A percentile compares a stretch with the other conserved stretches of the same genome.
phyloP scores from a whole-genome alignment of 805 yeast genomes.

The Cyberlindnera mycetangii region DNA sequence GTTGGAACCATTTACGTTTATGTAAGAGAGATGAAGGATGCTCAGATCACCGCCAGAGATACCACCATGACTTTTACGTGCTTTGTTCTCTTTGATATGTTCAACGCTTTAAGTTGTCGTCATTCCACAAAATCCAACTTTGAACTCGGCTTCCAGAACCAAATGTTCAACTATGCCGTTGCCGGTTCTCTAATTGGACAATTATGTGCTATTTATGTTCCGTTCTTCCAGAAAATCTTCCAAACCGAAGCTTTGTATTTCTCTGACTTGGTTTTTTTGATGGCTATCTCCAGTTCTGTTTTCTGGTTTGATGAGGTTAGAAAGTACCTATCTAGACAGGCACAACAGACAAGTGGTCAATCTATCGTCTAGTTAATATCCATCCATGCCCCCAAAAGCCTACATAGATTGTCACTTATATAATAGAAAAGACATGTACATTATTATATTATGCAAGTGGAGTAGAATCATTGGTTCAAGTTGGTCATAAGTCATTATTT shows the following conservation, averaged over 20 bases:
- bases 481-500: background rate
- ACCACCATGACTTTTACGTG: conserved; percentile 99
- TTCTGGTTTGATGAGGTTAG: conserved; percentile 81
- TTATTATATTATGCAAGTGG: background rate
- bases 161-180: conserved; percentile 92
- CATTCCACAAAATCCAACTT: conserved; percentile 81
- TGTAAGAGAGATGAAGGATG: conserved; percentile 80
- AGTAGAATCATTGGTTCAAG: background rate
- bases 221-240: conserved; percentile 88
- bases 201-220: conserved; percentile 87
- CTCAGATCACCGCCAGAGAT: conserved; percentile 84
- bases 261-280: conserved; percentile 63
- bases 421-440: background rate
- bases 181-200: conserved; percentile 87
- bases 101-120: conserved; percentile 92
- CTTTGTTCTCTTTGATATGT: conserved; percentile 94
- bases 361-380: conserved; percentile 25
- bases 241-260: conserved; percentile 88
- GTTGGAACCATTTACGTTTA: conserved; percentile 90
- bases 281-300: conserved; percentile 70
- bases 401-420: background rate
- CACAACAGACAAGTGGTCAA: background rate
- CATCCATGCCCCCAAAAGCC: background rate
- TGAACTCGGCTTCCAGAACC: conserved; percentile 75
- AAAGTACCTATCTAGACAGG: conserved; percentile 42